A percentile compares a stretch with the other conserved stretches of the same genome.
Evolutionary conservation across 306 rosid species (phyloP).

Genomic region (Lagenaria siceraria): DNA sequence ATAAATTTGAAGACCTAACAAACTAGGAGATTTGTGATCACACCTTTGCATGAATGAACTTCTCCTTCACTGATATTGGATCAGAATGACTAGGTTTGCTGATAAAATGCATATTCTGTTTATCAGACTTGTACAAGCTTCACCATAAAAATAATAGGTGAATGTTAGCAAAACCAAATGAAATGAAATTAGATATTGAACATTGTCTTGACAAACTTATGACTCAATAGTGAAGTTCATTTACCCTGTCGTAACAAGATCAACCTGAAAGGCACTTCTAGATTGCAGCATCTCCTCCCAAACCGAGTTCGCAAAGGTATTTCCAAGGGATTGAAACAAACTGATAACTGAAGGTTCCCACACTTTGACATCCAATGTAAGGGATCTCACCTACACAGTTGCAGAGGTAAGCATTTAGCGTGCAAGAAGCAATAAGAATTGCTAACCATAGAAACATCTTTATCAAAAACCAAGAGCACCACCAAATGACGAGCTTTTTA

Average conservation of each 20-base stretch:
- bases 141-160: conserved; percentile 22
- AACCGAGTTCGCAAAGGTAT: conserved; percentile 88
- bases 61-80: conserved; percentile 88
- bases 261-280: conserved; percentile 79
- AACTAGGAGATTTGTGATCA: not conserved
- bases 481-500: not conserved
- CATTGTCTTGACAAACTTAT: conserved; percentile 3
- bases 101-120: conserved; percentile 40
- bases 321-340: conserved; percentile 95
- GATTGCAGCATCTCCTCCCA: conserved; percentile 99
- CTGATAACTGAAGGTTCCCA: conserved; percentile 97
- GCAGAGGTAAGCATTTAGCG: not conserved
- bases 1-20: not conserved
- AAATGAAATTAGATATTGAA: not conserved
- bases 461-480: not conserved
- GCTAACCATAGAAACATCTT: not conserved
- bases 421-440: not conserved
- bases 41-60: conserved; percentile 97
- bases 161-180: conserved; percentile 21
- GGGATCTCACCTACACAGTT: conserved; percentile 73
- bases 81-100: conserved; percentile 77
- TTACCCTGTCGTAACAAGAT: conserved; percentile 85
- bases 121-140: conserved; percentile 71
- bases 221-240: conserved; percentile 17
- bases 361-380: conserved; percentile 93